Base-by-base conservation (phyloP, 2,329 filamentous ascomycete species). In the Capronia americana region DNA sequence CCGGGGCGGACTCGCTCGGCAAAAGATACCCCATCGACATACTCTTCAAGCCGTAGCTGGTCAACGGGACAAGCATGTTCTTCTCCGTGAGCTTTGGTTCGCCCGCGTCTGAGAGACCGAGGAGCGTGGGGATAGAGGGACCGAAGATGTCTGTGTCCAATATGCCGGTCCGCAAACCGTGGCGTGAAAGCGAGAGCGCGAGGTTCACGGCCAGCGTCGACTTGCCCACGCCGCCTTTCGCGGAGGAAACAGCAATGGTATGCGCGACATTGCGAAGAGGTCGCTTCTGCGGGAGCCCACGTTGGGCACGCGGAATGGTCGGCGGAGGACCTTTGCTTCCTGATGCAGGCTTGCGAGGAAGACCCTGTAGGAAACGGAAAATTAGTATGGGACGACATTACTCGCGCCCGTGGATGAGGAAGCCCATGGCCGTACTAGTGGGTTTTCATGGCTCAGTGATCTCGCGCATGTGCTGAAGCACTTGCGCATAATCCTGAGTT, bases 1-100 rank as follows among this genome's bases (percentile, higher is more conserved):
- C 90, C 0, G 93, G 92, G 4, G 92, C 90, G 11, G 88, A 85
- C 70, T 92, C 89, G 23, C 87, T 26, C 11, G 76, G 77, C 44
- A 97, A 88, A 0, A 99, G 85, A 71, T 97, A 98, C 57, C 95
- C 95, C 92, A 99, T 98, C 0, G 93, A 97, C 95, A 99, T 99
- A 62, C 93, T 96, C 79, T 96, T 96, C 64, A 99, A 86, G 48
- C 95, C 95, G 81, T 98, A 98, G 76, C 96, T 97, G 24, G 91
- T 93, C 26, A 99, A 81, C 0, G 95, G 95, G 1, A 98, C 75
- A 3, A 99, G 85, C 73, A 93, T 89, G 74, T 93, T 93, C 72
- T 57, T 28, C 12, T 23, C n/a, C 12, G 70, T 71, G 34, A 73
- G 56, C 23, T 69, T 65, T 11, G 72, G 72, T 38, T 71, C 64